Percentiles rank a stretch among this genome's conserved stretches.
phyloP scores from a whole-genome alignment of 257 asterid species.

The Solanum chiquidenum region DNA sequence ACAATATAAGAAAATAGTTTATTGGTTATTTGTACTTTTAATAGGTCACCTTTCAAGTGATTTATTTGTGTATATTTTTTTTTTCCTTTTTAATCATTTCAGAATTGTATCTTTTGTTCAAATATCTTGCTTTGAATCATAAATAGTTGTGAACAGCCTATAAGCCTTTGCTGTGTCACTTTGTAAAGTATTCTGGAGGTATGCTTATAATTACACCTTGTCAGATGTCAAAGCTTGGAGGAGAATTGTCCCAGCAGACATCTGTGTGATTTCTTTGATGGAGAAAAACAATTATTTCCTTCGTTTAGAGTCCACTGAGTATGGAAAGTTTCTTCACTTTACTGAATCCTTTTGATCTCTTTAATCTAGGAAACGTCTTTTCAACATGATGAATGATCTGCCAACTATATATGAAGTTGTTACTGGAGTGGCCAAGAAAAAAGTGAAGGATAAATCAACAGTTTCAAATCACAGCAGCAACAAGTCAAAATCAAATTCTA shows the following conservation, averaged over 20 bases:
- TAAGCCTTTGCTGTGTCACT: not conserved
- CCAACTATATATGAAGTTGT: conserved; percentile 76
- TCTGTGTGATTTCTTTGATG: not conserved
- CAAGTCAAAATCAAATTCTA: conserved; percentile 32
- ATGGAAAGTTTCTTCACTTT: not conserved
- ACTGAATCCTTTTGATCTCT: not conserved
- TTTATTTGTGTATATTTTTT: not conserved
- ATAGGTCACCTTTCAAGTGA: not conserved
- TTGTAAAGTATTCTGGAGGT: not conserved
- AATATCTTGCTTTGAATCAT: not conserved
- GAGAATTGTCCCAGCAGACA: not conserved
- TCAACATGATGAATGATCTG: conserved; percentile 68
- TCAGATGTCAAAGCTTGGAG: not conserved
- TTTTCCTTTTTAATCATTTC: not conserved
- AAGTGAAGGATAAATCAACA: conserved; percentile 37
- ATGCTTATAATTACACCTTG: not conserved
- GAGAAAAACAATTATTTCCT: not conserved
- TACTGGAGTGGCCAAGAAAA: conserved; percentile 59
- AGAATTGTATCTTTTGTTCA: not conserved
- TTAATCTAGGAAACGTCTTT: conserved; percentile 66
- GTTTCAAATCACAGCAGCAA: conserved; percentile 22
- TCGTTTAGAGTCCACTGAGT: not conserved
- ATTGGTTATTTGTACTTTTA: not conserved
- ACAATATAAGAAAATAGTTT: not conserved
- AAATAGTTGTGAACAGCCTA: not conserved